Evolutionary conservation across 371 early-diverging fungal species (phyloP).

Genomic region (Circinella minor): DNA sequence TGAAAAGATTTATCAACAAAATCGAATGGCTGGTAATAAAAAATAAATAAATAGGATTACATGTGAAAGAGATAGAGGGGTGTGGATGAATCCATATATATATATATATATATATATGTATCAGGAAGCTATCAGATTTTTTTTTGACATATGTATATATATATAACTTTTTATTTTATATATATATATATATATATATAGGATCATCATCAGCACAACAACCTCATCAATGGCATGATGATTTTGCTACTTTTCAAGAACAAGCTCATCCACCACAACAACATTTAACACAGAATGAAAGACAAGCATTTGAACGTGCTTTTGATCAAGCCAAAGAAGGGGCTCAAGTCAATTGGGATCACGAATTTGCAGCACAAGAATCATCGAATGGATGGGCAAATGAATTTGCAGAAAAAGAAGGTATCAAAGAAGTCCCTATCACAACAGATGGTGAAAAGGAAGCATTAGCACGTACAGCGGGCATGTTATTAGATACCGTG

Average conservation of each 20-base stretch:
- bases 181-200: too few species aligned
- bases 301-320: slow-evolving; percentile 73
- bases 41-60: neutral
- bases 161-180: too few species aligned
- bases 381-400: slow-evolving; percentile 41
- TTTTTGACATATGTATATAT: too few species aligned
- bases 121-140: too few species aligned
- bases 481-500: slow-evolving; percentile 80
- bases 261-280: slow-evolving; percentile 23
- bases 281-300: slow-evolving; percentile 46
- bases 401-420: slow-evolving; percentile 50
- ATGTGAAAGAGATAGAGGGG: too few species aligned
- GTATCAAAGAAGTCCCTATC: neutral
- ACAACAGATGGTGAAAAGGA: slow-evolving; percentile 41
- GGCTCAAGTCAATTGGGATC: slow-evolving; percentile 48
- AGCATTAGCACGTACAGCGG: slow-evolving; percentile 86
- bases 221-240: slow-evolving; percentile 47
- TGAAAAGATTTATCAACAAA: slow-evolving; percentile 61
- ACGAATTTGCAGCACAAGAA: slow-evolving; percentile 57
- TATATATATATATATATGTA: too few species aligned
- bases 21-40: slow-evolving; percentile 12
- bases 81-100: too few species aligned
- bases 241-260: slow-evolving; percentile 42
- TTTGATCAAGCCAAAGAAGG: slow-evolving; percentile 73
- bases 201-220: neutral